These are phyloP conservation scores for Parastagonospora nodorum DNA, from an alignment of 2,329 filamentous ascomycete genomes.

Conservation along the genomic window DNA sequence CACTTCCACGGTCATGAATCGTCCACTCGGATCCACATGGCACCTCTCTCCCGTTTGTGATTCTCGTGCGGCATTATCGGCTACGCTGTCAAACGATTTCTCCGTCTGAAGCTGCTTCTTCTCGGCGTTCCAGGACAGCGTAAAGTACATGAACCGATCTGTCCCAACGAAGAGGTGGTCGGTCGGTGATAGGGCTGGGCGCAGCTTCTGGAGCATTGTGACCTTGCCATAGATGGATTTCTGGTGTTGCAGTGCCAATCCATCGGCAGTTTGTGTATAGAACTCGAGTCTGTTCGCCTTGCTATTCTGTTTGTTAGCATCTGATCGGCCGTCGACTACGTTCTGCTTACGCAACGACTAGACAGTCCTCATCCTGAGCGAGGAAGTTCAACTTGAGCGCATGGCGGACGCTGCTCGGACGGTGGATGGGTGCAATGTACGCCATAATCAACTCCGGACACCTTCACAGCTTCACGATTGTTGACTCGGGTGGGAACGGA, in stretches of 20 bases:
- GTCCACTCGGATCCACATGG: conserved; percentile 78
- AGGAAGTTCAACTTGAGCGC: conserved; percentile 81
- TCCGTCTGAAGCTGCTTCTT: conserved; percentile 59
- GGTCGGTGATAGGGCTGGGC: conserved; percentile 72
- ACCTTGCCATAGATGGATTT: conserved; percentile 83
- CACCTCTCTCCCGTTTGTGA: conserved; percentile 83
- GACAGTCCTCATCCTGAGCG: conserved; percentile 73
- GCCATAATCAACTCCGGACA: conserved; percentile 66
- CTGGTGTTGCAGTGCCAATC: conserved; percentile 65
- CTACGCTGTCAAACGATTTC: conserved; percentile 64
- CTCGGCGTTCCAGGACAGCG: conserved; percentile 76
- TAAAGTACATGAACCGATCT: conserved; percentile 89
- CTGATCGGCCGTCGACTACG: background rate
- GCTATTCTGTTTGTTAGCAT: conserved; percentile 44
- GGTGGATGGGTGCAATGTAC: conserved; percentile 91
- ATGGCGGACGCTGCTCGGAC: conserved; percentile 88
- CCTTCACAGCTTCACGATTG: conserved; percentile 16
- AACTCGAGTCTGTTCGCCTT: conserved; percentile 87
- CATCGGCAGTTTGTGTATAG: conserved; percentile 71
- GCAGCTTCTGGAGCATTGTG: conserved; percentile 80
- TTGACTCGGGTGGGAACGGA: background rate
- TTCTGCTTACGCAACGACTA: conserved; percentile 79
- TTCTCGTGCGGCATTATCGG: conserved; percentile 68
- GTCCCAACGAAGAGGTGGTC: conserved; percentile 94
- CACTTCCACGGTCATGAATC: conserved; percentile 69